Evolutionary conservation across 345 rosid genomes (phyloP), one percentile per base, ranked within the genome.

Genomic region (Mercurialis annua): DNA sequence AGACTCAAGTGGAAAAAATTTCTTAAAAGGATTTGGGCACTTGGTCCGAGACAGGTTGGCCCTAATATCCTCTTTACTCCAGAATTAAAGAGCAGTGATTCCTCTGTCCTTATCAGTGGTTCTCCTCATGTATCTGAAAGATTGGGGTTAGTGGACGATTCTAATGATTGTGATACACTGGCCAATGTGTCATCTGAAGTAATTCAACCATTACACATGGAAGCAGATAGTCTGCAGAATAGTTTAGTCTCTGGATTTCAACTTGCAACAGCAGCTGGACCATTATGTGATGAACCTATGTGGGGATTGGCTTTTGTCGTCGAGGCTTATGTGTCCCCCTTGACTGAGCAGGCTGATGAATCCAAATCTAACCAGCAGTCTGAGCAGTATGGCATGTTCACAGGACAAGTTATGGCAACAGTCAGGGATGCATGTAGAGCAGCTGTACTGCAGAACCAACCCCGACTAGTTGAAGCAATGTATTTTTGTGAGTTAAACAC

Each of bases 1-100:
- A 84, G 76, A 82, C 74, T 74, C 10, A 80, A 86, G 75, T 88
- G 97, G 97, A 77, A 78, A 26, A 83, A 88, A 55, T 36, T 88
- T 76, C 82, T 90, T 49, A 78, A 53, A 77, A 85, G 87, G 74
- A 90, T 90, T 17, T 90, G 99, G 97, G 92, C 97, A 34, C 85
- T 94, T 65, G 99, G 96, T 71, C 97, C 99, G 40, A 80, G 92
- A 71, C 96, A 91, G 54, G 82, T 84, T 62, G 99, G 97, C 65
- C 95, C 99, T 18, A 89, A 94, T 75, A 84, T 94, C 58, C 91
- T 94, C 69, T 91, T 94, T 61, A 79, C 84, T 67, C 92, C 96
- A 20, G 88, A 89, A 74, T 66, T 76, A 23, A 77, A 78, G 75
- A 73, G 72, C 4, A 68, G 66, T 27, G 85, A 80, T 65, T 69